Base-by-base conservation (phyloP, 768 basidiomycete genomes). In the Mycena albidolilacea region DNA sequence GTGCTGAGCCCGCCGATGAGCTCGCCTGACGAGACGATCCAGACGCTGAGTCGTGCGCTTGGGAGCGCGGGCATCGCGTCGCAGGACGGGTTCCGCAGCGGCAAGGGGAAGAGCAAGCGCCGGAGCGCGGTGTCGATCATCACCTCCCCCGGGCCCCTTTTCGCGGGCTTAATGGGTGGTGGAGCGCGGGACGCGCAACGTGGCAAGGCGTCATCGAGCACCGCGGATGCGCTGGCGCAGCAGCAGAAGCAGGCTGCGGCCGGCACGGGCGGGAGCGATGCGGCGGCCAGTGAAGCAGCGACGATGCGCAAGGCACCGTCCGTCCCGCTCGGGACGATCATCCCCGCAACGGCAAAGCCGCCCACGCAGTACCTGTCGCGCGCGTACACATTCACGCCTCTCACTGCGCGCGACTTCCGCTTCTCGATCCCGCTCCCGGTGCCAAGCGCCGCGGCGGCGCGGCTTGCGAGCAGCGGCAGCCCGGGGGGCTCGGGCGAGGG, bases 361-460 rank as follows among this genome's bases (percentile, higher is more conserved):
- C 95, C 95, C 0, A 96, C 95, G 0, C 92, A 96, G 44, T 94
- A 95, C 76, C 90, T 95, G 23, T 92, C 94, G 1, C 87, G 91
- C 50, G 88, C 87, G 11, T 95, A 95, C 78, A 90, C 87, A 11
- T 95, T 95, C 78, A 90, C 93, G 0, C 89, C 94, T 0, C 86
- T 95, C 48, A 93, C 92, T 0, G 87, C 94, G 0, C 88, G 89
- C 4, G 89, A 95, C 75, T 96, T 96, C 81, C 88, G 87, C 11
- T 94, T 95, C 73, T 87, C 89, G 4, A 90, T 94, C 46, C 90
- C 91, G 77, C 0, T 87, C 89, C 71, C 84, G 77, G 0, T 87
- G 89, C 71, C 85, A 10, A 39, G 48, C 12, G 55, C 70, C 0
- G 66, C 90, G 8, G 89, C 91, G 0, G 89, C 90, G 58, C 85